Evolutionary conservation across 768 basidiomycete species (phyloP).

Genomic region (Royoungia palumana): DNA sequence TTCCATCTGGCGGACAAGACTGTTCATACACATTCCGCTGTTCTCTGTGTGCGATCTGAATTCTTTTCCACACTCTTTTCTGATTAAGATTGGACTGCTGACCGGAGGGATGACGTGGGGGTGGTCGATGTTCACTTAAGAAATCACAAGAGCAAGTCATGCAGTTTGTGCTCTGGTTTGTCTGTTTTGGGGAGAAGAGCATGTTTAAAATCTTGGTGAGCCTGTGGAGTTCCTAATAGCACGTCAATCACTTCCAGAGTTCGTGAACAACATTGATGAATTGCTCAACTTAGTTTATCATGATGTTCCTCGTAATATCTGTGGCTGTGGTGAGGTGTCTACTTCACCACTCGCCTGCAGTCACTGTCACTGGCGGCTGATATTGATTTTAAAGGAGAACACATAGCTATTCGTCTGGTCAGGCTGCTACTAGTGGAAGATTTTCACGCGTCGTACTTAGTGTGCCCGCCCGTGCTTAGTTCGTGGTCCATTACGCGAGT

Average conservation of each 20-base stretch:
- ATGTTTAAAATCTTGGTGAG: constrained; percentile 74
- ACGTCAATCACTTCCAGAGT: constrained; percentile 42
- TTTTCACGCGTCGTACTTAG: too few species aligned
- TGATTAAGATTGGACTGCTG: constrained; percentile 74
- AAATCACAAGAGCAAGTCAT: constrained; percentile 75
- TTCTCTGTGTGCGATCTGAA: constrained; percentile 79
- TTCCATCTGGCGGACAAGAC: too few species aligned
- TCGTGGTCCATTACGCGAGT: too few species aligned
- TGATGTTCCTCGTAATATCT: constrained; percentile 82
- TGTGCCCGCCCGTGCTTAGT: too few species aligned
- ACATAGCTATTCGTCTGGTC: too few species aligned
- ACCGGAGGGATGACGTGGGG: constrained; percentile 55
- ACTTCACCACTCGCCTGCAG: too few species aligned
- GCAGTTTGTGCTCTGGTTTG: constrained; percentile 68
- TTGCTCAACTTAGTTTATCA: constrained; percentile 80
- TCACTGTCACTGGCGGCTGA: too few species aligned
- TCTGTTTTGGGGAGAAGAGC: constrained; percentile 72
- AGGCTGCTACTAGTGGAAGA: too few species aligned
- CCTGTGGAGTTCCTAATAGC: not conserved
- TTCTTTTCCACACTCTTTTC: constrained; percentile 85
- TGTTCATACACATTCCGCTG: too few species aligned
- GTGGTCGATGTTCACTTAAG: constrained; percentile 61
- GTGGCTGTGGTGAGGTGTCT: constrained; percentile 67
- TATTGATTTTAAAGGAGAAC: too few species aligned
- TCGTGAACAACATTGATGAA: constrained; percentile 62